Evolutionary conservation across 345 rosid species (phyloP).

Genomic region (Citrus maxima): DNA sequence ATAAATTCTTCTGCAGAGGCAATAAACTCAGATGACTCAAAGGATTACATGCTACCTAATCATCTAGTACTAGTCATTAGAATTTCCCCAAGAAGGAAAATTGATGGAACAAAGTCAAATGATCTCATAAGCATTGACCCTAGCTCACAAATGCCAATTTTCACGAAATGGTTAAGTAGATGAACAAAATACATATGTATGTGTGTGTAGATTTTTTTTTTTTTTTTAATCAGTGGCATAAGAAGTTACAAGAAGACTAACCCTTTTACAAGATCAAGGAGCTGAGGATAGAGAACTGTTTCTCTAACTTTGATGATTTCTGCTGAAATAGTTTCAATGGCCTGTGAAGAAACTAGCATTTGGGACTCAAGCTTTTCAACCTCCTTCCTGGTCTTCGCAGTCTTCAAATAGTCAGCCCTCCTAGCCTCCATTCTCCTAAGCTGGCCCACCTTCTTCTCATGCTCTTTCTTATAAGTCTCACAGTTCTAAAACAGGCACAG

Average conservation of each 20-base stretch:
- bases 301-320: conserved; percentile 88
- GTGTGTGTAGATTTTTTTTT: too few species aligned
- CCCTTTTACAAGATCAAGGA: conserved; percentile 86
- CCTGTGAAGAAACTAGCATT: conserved; percentile 78
- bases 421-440: conserved; percentile 81
- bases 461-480: conserved; percentile 66
- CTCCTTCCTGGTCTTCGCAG: conserved; percentile 76
- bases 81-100: conserved; percentile 9
- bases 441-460: conserved; percentile 73
- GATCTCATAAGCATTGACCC: background rate
- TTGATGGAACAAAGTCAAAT: conserved; percentile 21
- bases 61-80: background rate
- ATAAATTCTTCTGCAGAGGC: background rate
- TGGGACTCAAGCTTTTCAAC: conserved; percentile 87
- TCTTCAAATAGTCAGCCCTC: conserved; percentile 78
- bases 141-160: conserved; percentile 6
- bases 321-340: conserved; percentile 69
- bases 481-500: conserved; percentile 45
- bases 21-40: background rate
- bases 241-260: conserved; percentile 28
- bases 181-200: background rate
- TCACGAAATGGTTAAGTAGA: background rate
- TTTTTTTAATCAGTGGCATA: background rate
- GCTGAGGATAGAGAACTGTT: conserved; percentile 82
- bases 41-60: background rate